Evolutionary conservation across 768 basidiomycete species (phyloP), one percentile per base, ranked within the genome.

Genomic region (Mycena capillaripes): DNA sequence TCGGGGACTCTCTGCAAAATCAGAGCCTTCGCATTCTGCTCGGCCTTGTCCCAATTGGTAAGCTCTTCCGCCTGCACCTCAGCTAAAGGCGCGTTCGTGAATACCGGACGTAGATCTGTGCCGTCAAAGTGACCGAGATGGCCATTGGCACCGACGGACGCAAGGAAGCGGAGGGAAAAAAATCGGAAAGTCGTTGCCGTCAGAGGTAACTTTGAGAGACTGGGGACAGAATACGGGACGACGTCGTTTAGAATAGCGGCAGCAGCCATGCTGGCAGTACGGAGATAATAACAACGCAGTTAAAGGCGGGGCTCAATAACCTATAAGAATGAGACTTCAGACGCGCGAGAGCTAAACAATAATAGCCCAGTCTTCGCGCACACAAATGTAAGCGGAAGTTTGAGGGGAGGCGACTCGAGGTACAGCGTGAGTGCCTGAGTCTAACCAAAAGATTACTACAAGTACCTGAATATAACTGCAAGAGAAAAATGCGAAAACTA

Each of bases 301-400:
- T 63, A 52, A 63, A 63, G 58, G 61, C 52, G 52, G 64, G 64
- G 64, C 64, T 53, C 64, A 66, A 42, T 66, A 66, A 66, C 64
- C 64, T 66, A 36, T 62, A n/a, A n/a, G n/a, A n/a, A n/a, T n/a
- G n/a, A n/a, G n/a, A n/a, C n/a, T n/a, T n/a, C n/a, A n/a, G n/a
- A n/a, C n/a, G n/a, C n/a, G n/a, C n/a, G n/a, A n/a, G n/a, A n/a
- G n/a, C n/a, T n/a, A n/a, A n/a, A n/a, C n/a, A n/a, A n/a, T n/a
- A n/a, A n/a, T n/a, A n/a, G n/a, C n/a, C n/a, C n/a, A n/a, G n/a
- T n/a, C n/a, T n/a, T n/a, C n/a, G n/a, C n/a, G n/a, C n/a, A n/a
- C n/a, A n/a, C n/a, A n/a, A n/a, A n/a, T n/a, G n/a, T n/a, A n/a
- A n/a, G n/a, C n/a, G n/a, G n/a, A n/a, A n/a, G n/a, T n/a, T n/a